Conservation (phyloP, 2,329 filamentous ascomycete species). For the Aspergillus carbonarius region DNA sequence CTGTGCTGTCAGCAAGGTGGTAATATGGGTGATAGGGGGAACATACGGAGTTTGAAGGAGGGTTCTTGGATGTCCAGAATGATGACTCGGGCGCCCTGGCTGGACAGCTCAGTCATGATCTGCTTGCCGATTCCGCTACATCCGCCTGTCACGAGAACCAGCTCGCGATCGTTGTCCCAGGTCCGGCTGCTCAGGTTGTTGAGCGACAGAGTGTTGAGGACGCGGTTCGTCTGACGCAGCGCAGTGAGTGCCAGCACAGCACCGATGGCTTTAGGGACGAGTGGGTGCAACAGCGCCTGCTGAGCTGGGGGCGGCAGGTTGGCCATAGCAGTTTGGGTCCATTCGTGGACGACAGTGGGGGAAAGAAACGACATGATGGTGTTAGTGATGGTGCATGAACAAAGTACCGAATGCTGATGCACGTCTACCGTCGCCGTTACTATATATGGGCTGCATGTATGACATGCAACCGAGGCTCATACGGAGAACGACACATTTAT, state of each 20-base stretch:
- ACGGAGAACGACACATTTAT: background rate
- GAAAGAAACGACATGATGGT: background rate
- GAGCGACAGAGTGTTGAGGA: conserved; percentile 27
- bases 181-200: conserved; percentile 30
- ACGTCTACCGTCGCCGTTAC: background rate
- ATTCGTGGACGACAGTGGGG: conserved; percentile 23
- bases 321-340: conserved; percentile 23
- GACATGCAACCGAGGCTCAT: conserved; percentile 7
- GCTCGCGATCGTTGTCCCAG: conserved; percentile 30
- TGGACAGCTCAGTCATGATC: conserved; percentile 33
- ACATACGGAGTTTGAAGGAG: conserved; percentile 28
- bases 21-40: background rate
- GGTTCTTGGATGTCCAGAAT: conserved; percentile 41
- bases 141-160: conserved; percentile 40
- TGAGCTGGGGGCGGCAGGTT: conserved; percentile 30
- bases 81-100: conserved; percentile 32
- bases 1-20: background rate
- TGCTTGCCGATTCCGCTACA: conserved; percentile 41
- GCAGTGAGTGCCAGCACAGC: conserved; percentile 25
- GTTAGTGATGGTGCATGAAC: background rate
- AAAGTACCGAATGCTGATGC: background rate
- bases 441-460: background rate
- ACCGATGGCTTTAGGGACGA: conserved; percentile 29
- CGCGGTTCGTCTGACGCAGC: conserved; percentile 29
- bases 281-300: conserved; percentile 25